Percentiles rank a stretch among this genome's conserved stretches.
Evolutionary conservation across 805 yeast genomes (phyloP).

Genomic region (Yarrowia bubula): DNA sequence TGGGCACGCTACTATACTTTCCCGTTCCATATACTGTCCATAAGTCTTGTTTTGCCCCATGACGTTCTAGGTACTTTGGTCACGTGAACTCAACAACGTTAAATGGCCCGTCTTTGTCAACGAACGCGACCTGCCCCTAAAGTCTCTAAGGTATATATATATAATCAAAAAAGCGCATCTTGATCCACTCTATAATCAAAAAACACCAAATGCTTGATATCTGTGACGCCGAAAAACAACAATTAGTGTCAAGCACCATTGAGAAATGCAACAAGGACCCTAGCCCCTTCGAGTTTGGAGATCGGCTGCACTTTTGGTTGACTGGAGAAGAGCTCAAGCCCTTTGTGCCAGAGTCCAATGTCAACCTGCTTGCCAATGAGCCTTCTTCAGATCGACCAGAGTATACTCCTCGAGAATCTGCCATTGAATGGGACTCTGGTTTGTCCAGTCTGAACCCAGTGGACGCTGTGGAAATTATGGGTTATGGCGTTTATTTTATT

Average conservation of each 20-base stretch:
- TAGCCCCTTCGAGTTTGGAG: not conserved
- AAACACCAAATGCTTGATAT: slow-evolving; percentile 5
- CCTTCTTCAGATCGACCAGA: slow-evolving; percentile 8
- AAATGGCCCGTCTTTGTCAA: not conserved
- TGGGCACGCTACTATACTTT: not conserved
- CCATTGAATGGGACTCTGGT: slow-evolving; percentile 15
- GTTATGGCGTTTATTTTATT: slow-evolving; percentile 1
- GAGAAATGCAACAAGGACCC: slow-evolving; percentile 14
- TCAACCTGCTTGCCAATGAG: not conserved
- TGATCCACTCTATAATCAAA: not conserved
- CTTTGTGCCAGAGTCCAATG: slow-evolving; percentile 2
- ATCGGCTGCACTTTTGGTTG: slow-evolving; percentile 7
- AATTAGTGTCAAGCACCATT: not conserved
- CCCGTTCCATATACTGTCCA: not conserved
- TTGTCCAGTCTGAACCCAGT: slow-evolving; percentile 16
- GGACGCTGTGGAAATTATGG: slow-evolving; percentile 7
- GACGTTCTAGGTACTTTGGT: not conserved
- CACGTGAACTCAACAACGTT: slow-evolving; percentile 24
- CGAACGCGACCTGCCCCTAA: not conserved
- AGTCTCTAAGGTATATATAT: not conserved
- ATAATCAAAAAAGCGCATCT: not conserved
- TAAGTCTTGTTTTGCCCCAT: not conserved
- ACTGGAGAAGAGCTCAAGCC: slow-evolving; percentile 22
- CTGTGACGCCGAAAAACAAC: slow-evolving; percentile 23
- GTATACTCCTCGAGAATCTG: slow-evolving; percentile 1